Evolutionary conservation across 768 basidiomycete species (phyloP), one percentile per base, ranked within the genome.

Genomic region (Auricularia cornea): DNA sequence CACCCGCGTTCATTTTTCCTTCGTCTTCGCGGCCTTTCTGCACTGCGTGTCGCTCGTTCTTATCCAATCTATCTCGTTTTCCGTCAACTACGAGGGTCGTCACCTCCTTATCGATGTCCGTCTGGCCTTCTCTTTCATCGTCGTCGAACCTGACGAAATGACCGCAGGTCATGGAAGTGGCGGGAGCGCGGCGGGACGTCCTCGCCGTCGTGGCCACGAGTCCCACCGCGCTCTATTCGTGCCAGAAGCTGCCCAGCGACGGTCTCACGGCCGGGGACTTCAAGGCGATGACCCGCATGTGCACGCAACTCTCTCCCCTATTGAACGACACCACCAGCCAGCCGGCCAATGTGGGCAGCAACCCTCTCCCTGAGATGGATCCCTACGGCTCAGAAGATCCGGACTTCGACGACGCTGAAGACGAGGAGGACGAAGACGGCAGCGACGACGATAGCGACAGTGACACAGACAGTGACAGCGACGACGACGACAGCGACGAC

Each of bases 1-100:
- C 32, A 81, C 79, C n/a, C 79, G 76, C 14, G 77, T 76, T 68
- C 83, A 82, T 31, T 74, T 77, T 3, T 65, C 75, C 33, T 85
- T 82, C 69, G 80, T 83, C 68, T 70, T 78, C 40, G 71, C 83
- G 62, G 78, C 80, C 31, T 66, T 84, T 52, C 57, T 76, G 30
- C 75, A 74, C 61, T 80, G 77, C 63, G 60, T 78, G 57, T 68
- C 74, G 30, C 77, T 83, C 59, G 74, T 72, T 63, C 66, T 72
- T 10, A 66, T 83, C 14, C 82, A 83, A 65, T 71, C 70, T 18
- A 57, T 77, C 30, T 70, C 78, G 3, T 77, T 79, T 48, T 63
- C 65, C 3, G 75, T 76, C 61, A 82, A 80, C 63, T 57, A 70
- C 1, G 63, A 71, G 10, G 78, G 76, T 5, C 72, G 75, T 23